Conservation (phyloP, 2,329 filamentous ascomycete genomes). For the Xylariaceae sp. region DNA sequence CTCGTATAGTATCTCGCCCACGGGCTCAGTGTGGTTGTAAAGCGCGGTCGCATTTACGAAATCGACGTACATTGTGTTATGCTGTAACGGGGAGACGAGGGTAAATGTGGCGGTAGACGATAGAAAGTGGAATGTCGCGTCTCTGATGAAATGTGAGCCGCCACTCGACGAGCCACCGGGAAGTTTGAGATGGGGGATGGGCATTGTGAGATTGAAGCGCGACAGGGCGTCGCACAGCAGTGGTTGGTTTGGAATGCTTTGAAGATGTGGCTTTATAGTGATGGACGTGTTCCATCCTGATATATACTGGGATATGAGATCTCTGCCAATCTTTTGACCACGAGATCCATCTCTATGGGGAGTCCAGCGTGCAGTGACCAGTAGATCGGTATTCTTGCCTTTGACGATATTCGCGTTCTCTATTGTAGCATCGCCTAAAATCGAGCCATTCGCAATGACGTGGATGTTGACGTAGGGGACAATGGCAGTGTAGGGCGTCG, state of each 20-base stretch:
- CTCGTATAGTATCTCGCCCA: slow-evolving; percentile 74
- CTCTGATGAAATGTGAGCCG: slow-evolving; percentile 69
- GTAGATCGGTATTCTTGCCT: slow-evolving; percentile 68
- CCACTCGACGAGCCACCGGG: slow-evolving; percentile 48
- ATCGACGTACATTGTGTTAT: slow-evolving; percentile 73
- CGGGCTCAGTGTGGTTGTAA: slow-evolving; percentile 73
- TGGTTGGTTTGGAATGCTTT: slow-evolving; percentile 71
- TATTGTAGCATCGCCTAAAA: slow-evolving; percentile 71
- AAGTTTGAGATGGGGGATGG: slow-evolving; percentile 62
- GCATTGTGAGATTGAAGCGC: slow-evolving; percentile 65
- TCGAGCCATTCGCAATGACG: slow-evolving; percentile 66
- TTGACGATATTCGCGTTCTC: slow-evolving; percentile 58
- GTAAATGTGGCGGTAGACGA: slow-evolving; percentile 83
- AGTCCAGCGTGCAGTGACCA: slow-evolving; percentile 70
- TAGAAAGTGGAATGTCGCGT: slow-evolving; percentile 81
- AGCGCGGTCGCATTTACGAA: slow-evolving; percentile 78
- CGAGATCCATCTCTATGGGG: slow-evolving; percentile 62
- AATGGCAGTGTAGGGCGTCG: slow-evolving; percentile 76
- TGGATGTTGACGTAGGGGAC: slow-evolving; percentile 80
- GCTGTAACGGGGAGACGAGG: slow-evolving; percentile 70
- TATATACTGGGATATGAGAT: slow-evolving; percentile 79
- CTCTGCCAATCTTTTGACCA: slow-evolving; percentile 59
- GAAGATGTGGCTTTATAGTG: slow-evolving; percentile 65
- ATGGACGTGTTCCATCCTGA: slow-evolving; percentile 84
- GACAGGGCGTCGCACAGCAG: slow-evolving; percentile 69